Base-by-base conservation (phyloP, 345 rosid genomes). In the Syzygium grande region DNA sequence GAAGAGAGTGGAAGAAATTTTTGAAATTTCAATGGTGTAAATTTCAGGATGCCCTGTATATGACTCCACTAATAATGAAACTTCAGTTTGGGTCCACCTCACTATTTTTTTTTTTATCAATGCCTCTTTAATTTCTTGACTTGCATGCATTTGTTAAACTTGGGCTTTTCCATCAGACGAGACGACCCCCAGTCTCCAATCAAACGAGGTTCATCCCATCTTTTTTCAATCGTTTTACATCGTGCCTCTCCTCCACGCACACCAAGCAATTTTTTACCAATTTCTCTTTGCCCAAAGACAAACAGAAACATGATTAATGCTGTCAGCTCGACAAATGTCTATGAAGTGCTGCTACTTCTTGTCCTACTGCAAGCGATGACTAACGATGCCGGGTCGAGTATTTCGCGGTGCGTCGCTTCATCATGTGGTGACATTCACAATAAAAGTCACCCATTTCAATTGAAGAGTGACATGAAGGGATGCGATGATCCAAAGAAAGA, bases 401-500 rank as follows among this genome's bases (percentile, higher is more conserved):
- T 30, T 65, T 12, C 43, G 1, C 12, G 2, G 11, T 30, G 43
- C 0, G 5, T 4, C 0, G 1, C 43, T 65, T 65, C 23, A 3
- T 65, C 78, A 0, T 30, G 12, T 65, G 43, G 78, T 16, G 23
- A 30, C 0, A 16, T 30, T 65, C 11, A 1, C 3, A 65, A 30
- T 0, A 65, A 30, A 8, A 65, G 23, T 17, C 2, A 65, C 1
- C 11, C 22, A 1, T 30, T 65, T 16, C 43, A 22, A 8, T 0
- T 65, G 23, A 65, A 65, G 22, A 30, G 11, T 65, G 43, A 65
- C 0, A 5, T 6, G 4, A 30, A 65, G 1, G 78, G 5, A 16
- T 65, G 78, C 3, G 43, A 22, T 4, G 1, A 15, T 1, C 3
- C 22, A 4, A 2, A 3, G 0, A 3, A 3, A 0, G 78, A 16